A percentile compares a stretch with the other conserved stretches of the same genome.
phyloP scores from a whole-genome alignment of 2,329 filamentous ascomycete species.

The Apiospora phragmitis region DNA sequence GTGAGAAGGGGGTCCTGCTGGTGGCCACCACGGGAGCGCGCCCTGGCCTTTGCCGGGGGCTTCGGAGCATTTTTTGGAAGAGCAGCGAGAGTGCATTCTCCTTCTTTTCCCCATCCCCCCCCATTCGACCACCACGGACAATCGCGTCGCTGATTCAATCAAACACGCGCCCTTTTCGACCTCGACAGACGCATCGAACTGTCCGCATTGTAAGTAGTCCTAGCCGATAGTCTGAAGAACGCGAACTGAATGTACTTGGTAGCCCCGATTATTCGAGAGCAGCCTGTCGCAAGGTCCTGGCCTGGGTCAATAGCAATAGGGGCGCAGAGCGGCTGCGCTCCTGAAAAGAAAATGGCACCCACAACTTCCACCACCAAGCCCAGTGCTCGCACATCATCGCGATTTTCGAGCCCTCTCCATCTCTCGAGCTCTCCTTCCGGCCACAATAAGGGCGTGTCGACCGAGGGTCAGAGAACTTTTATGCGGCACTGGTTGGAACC shows the following conservation, averaged over 20 bases:
- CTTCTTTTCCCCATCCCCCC: constrained; percentile 2
- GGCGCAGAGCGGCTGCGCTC: constrained; percentile 4
- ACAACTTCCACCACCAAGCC: constrained; percentile 5
- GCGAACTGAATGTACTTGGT: background rate
- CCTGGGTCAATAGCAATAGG: background rate
- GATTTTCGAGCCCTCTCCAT: constrained; percentile 53
- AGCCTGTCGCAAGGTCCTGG: background rate
- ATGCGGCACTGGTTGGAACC: constrained; percentile 62
- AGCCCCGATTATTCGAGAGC: background rate
- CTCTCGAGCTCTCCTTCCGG: constrained; percentile 37
- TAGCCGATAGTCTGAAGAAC: background rate
- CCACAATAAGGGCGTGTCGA: constrained; percentile 19
- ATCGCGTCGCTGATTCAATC: background rate
- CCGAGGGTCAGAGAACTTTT: constrained; percentile 41
- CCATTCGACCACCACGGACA: constrained; percentile 3
- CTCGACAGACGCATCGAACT: background rate
- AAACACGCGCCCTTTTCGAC: background rate
- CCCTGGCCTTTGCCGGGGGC: constrained; percentile 7
- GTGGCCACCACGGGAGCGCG: background rate
- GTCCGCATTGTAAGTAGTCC: background rate
- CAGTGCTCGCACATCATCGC: constrained; percentile 40
- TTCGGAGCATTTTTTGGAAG: constrained; percentile 8
- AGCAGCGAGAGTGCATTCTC: background rate
- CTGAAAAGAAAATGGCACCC: constrained; percentile 3
- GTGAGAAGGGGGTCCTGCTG: constrained; percentile 5